Percentiles rank a stretch among this genome's conserved stretches.
Evolutionary conservation across 768 basidiomycete genomes (phyloP).

Genomic region (Phallus indusiatus): DNA sequence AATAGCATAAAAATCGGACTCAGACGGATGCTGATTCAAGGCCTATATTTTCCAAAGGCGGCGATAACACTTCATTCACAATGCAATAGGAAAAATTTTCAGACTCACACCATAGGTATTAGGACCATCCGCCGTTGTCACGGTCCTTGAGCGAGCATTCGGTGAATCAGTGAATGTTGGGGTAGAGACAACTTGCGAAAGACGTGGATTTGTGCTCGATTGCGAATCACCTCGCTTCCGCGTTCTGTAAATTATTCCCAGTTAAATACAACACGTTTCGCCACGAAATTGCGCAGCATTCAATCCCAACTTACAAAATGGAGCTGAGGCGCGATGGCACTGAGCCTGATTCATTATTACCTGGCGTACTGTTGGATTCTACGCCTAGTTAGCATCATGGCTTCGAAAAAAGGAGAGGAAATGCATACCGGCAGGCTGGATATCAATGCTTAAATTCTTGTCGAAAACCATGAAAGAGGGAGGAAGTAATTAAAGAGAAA

Average conservation of each 20-base stretch:
- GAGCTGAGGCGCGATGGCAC: not conserved
- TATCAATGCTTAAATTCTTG: not conserved
- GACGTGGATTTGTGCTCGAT: not conserved
- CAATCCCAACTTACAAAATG: not conserved
- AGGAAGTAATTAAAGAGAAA: not conserved
- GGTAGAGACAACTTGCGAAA: not conserved
- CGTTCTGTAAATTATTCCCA: not conserved
- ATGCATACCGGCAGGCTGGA: not conserved
- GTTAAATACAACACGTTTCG: not conserved
- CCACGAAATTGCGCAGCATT: not conserved
- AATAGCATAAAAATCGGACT: slow-evolving; percentile 57
- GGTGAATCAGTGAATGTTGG: slow-evolving; percentile 4
- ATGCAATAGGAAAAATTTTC: not conserved
- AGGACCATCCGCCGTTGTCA: slow-evolving; percentile 63
- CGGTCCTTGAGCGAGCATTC: slow-evolving; percentile 74
- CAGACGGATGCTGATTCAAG: slow-evolving; percentile 65
- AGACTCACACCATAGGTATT: slow-evolving; percentile 68
- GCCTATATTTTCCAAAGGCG: slow-evolving; percentile 31
- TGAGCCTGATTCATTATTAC: not conserved
- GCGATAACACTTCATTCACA: no score
- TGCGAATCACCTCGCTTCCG: not conserved
- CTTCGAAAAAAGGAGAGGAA: not conserved
- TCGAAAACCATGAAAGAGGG: not conserved
- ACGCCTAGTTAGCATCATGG: not conserved
- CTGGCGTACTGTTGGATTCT: not conserved